These are phyloP conservation scores for Hydnomerulius pinastri DNA, from an alignment of 768 basidiomycete genomes.

Conservation along the genomic window DNA sequence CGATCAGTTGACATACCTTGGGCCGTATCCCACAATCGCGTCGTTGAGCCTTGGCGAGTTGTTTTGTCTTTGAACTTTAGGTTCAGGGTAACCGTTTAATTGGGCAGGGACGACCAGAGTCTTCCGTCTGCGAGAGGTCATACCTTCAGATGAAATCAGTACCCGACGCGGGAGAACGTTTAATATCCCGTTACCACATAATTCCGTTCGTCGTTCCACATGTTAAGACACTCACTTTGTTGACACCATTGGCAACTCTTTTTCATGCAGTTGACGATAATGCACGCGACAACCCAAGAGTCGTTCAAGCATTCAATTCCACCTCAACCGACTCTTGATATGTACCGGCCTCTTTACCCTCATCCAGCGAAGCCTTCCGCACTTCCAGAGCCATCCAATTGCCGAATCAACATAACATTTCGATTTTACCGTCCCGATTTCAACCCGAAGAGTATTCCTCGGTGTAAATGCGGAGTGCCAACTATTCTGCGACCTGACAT, in stretches of 20 bases:
- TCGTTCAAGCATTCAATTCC: constrained; percentile 79
- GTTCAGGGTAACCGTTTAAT: not conserved
- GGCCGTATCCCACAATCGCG: constrained; percentile 84
- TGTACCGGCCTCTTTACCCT: constrained; percentile 65
- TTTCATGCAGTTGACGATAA: constrained; percentile 66
- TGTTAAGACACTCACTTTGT: not conserved
- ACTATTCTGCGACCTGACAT: constrained; percentile 75
- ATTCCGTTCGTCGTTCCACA: constrained; percentile 55
- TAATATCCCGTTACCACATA: constrained; percentile 75
- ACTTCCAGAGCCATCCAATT: constrained; percentile 52
- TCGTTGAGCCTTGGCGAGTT: constrained; percentile 74
- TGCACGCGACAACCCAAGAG: constrained; percentile 87
- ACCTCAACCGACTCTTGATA: constrained; percentile 67
- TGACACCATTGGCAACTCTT: not conserved
- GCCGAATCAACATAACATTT: constrained; percentile 84
- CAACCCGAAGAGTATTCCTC: constrained; percentile 60
- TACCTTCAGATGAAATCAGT: constrained; percentile 60
- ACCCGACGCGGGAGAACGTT: constrained; percentile 68
- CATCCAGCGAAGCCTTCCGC: constrained; percentile 21
- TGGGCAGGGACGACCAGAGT: constrained; percentile 60
- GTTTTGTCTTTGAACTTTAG: not conserved
- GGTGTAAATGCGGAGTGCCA: constrained; percentile 73
- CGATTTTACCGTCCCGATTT: constrained; percentile 87
- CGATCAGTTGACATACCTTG: constrained; percentile 78
- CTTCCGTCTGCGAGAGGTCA: constrained; percentile 77